Base-by-base conservation (phyloP, 1,284 basidiomycete genomes). In the Pseudozyma sp. region DNA sequence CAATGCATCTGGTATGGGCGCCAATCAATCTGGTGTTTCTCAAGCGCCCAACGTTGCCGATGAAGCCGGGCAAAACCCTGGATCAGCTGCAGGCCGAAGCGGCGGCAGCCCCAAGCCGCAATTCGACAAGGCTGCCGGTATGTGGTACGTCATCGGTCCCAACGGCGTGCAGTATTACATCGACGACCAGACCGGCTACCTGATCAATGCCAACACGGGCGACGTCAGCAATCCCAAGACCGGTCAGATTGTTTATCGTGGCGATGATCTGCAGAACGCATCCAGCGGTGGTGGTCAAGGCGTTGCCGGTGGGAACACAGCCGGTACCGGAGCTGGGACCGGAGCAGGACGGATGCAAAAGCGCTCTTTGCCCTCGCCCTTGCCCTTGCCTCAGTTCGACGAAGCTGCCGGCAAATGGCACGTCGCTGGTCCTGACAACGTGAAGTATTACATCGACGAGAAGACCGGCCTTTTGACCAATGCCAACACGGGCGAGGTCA, bases 151-250 rank as follows among this genome's bases (percentile, higher is more conserved):
- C 10, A 33, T 50, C 16, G 45, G 17, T 24, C 43, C 43, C 43
- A 24, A 44, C 7, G 19, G 17, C 13, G 19, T 24, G 24, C 50
- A 39, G 33, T 67, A 53, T 47, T 73, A 64, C 54, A 64, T 60
- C 42, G 69, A 72, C 37, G 8, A 9, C 6, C 7, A 44, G 17
- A 57, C 44, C 7, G 65, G 65, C 47, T 45, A 24, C 8, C 19
- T 63, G 46, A 56, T 64, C 49, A 69, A 64, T 60, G 58, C 67
- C 44, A 34, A 13, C 4, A 64, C 56, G 1, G 16, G 42, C 8
- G 57, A 72, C 14, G 44, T 63, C 44, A 65, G 58, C 43, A 64
- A 72, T 34, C 64, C 69, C 37, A 48, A 57, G 56, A 65, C 68
- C 2, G 68, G 68, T 13, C 19, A 54, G 37, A 65, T 70, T 19